A percentile compares a stretch with the other conserved stretches of the same genome.
Conservation (phyloP, 2,329 filamentous ascomycete species). For the Diatrype stigma region DNA sequence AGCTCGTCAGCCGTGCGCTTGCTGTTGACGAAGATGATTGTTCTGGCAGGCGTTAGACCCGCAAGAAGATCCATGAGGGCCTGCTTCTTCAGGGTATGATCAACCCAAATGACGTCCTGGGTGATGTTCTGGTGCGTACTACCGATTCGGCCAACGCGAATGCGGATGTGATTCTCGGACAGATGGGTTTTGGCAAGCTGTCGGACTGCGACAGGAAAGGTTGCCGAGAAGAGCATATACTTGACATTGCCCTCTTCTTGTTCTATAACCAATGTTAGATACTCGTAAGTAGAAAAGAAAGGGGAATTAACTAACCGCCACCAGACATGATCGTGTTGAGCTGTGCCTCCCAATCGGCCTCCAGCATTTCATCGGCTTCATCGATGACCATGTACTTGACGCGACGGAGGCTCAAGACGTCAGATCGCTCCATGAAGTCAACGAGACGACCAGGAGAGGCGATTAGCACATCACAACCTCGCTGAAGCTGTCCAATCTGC, state of each 20-base stretch:
- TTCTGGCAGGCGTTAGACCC: slow-evolving; percentile 67
- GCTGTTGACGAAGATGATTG: slow-evolving; percentile 85
- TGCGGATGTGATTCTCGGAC: slow-evolving; percentile 66
- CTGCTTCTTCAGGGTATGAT: slow-evolving; percentile 62
- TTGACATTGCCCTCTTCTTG: slow-evolving; percentile 67
- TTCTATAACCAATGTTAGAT: slow-evolving; percentile 45
- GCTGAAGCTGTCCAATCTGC: slow-evolving; percentile 69
- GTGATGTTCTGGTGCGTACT: slow-evolving; percentile 78
- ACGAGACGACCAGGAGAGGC: slow-evolving; percentile 82
- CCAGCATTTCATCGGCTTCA: slow-evolving; percentile 91
- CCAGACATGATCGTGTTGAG: slow-evolving; percentile 73
- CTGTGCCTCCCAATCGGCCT: slow-evolving; percentile 72
- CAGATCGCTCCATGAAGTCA: slow-evolving; percentile 73
- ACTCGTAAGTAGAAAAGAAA: not conserved
- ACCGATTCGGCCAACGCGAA: slow-evolving; percentile 84
- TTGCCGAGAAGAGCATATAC: slow-evolving; percentile 88
- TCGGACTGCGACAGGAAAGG: slow-evolving; percentile 78
- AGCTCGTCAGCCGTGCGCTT: slow-evolving; percentile 75
- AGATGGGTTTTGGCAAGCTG: slow-evolving; percentile 75
- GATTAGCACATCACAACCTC: slow-evolving; percentile 86
- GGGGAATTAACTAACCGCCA: slow-evolving; percentile 57
- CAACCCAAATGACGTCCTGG: slow-evolving; percentile 68
- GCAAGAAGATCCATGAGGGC: slow-evolving; percentile 70
- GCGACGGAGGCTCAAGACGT: slow-evolving; percentile 67
- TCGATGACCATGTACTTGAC: slow-evolving; percentile 82